These are phyloP conservation scores for Aspergillus steynii DNA, from an alignment of 495 filamentous ascomycete species.

Conservation along the genomic window DNA sequence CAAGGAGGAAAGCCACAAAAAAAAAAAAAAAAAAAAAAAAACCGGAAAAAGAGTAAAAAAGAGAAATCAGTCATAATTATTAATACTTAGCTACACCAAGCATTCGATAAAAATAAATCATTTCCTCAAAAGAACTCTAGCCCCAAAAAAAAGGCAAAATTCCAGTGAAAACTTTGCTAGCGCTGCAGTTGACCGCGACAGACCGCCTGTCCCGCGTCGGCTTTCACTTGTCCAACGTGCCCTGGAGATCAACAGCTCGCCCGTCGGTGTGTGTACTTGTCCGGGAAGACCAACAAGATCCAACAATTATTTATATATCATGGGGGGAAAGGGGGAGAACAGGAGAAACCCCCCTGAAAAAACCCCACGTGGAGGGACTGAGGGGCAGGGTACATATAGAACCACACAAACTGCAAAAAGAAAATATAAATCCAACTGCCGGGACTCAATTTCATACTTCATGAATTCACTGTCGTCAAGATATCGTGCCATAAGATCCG, in stretches of 20 bases:
- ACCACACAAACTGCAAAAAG: not conserved
- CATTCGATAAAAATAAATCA: not conserved
- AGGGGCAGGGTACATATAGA: not conserved
- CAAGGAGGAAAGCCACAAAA: not conserved
- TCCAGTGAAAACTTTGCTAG: slow-evolving; percentile 14
- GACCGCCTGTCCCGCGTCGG: slow-evolving; percentile 10
- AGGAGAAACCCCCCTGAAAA: not conserved
- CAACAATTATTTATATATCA: not conserved
- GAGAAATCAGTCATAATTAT: not conserved
- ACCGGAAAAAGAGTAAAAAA: not conserved
- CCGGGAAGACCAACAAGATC: not conserved
- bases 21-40: slow-evolving; percentile 3
- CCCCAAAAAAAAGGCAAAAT: slow-evolving; percentile 1
- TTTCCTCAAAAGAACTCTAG: not conserved
- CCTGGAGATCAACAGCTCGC: not conserved
- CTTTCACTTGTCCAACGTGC: slow-evolving; percentile 8
- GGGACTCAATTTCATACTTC: not conserved
- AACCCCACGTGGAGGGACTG: not conserved
- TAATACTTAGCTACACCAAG: not conserved
- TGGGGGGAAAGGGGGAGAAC: not conserved
- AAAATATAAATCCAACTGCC: not conserved
- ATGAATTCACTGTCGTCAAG: slow-evolving; percentile 15
- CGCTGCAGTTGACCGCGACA: slow-evolving; percentile 13
- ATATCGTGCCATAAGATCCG: slow-evolving; percentile 13
- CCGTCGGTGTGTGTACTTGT: not conserved